Percentiles rank a stretch among this genome's conserved stretches.
These are phyloP conservation scores for Verticillium klebahnii DNA, from an alignment of 2,329 filamentous ascomycete species.

Conservation along the genomic window DNA sequence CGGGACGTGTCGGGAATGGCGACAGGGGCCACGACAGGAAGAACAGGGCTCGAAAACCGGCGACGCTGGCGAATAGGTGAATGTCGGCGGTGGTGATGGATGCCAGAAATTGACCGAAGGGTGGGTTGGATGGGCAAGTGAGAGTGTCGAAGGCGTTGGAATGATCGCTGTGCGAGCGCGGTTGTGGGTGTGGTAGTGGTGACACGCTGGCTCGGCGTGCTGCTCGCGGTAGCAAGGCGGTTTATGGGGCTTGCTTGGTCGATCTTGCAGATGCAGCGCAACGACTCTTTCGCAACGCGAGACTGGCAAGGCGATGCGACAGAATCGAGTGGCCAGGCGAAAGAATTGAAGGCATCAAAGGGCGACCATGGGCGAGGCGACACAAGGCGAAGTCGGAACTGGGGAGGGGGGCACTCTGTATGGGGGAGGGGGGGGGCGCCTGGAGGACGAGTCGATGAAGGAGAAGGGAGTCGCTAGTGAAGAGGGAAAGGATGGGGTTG, in stretches of 20 bases:
- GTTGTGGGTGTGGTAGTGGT: slow-evolving; percentile 1
- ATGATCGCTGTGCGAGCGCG: neutral
- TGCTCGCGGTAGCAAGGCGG: neutral
- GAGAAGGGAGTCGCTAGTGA: slow-evolving; percentile 5
- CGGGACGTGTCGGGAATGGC: slow-evolving; percentile 3
- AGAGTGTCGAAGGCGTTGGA: slow-evolving; percentile 3
- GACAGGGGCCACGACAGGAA: neutral
- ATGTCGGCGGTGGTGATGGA: slow-evolving; percentile 1
- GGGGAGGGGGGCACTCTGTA: slow-evolving; percentile 5
- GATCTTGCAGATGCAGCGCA: neutral
- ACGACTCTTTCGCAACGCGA: neutral
- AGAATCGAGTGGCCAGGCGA: slow-evolving; percentile 7
- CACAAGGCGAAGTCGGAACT: slow-evolving; percentile 6
- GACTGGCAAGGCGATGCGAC: slow-evolving; percentile 6
- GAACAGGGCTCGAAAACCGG: slow-evolving; percentile 3
- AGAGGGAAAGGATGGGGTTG: slow-evolving; percentile 19
- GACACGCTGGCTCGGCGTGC: slow-evolving; percentile 1
- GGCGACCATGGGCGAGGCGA: slow-evolving; percentile 5
- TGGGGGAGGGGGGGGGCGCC: slow-evolving; percentile 3
- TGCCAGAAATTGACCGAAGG: neutral
- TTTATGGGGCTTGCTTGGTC: slow-evolving; percentile 5
- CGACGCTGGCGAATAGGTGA: slow-evolving; percentile 2
- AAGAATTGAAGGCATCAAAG: slow-evolving; percentile 11
- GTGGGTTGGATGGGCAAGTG: neutral
- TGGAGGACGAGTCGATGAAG: slow-evolving; percentile 10